Conservation (phyloP, 306 rosid genomes). For the Quercus variabilis region DNA sequence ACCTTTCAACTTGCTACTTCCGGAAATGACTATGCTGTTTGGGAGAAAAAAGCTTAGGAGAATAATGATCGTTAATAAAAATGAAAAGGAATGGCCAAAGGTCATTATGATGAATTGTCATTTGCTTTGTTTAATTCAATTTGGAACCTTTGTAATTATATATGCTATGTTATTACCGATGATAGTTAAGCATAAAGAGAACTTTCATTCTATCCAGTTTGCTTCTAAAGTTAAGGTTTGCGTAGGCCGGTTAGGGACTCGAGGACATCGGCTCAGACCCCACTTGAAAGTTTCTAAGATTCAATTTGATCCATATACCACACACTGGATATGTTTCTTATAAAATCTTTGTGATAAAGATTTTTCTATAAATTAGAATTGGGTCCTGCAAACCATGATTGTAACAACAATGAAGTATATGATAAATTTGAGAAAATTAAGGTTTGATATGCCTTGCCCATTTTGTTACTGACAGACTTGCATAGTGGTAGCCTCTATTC, state of each 20-base stretch:
- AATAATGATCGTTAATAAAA: not conserved
- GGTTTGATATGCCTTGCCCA: no score
- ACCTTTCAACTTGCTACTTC: constrained; percentile 14
- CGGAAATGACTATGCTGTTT: constrained; percentile 32
- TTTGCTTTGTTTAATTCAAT: no score
- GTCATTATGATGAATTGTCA: not conserved
- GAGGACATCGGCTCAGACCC: no score
- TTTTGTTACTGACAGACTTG: no score
- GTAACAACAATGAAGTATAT: no score
- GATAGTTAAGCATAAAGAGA: not conserved
- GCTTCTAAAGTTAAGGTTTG: not conserved
- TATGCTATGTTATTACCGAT: not conserved
- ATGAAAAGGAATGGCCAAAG: not conserved
- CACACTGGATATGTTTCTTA: not conserved
- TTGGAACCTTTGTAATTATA: not conserved
- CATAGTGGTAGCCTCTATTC: no score
- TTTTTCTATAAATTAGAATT: not conserved
- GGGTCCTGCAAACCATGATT: no score
- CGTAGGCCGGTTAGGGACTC: no score
- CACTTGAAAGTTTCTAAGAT: no score
- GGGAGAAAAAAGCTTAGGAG: constrained; percentile 23
- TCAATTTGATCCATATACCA: not conserved
- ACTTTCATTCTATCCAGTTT: not conserved
- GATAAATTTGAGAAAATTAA: no score
- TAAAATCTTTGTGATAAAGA: not conserved